Evolutionary conservation across 805 yeast genomes (phyloP).

Genomic region (Nakazawaea populi): DNA sequence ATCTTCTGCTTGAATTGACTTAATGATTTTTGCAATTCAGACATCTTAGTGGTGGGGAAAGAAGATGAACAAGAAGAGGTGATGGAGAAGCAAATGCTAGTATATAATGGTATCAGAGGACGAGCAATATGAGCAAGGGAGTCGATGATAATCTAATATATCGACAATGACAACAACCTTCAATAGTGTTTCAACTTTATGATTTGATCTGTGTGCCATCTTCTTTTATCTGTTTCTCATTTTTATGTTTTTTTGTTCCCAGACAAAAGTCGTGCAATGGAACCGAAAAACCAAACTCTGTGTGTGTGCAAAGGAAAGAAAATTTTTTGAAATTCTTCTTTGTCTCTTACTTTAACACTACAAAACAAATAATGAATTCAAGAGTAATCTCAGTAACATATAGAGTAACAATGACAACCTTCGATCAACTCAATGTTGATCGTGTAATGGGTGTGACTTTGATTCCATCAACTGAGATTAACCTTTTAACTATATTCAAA

Average conservation of each 20-base stretch:
- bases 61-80: no score
- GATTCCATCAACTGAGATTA: not conserved
- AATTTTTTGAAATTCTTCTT: not conserved
- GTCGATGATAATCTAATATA: not conserved
- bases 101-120: no score
- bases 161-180: not conserved
- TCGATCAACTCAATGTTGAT: not conserved
- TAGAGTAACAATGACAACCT: not conserved
- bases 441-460: not conserved
- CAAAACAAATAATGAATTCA: not conserved
- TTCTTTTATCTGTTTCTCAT: no score
- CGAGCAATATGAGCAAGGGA: not conserved
- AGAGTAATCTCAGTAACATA: slow-evolving; percentile 1
- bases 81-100: no score
- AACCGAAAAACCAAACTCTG: no score
- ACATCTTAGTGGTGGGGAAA: not conserved
- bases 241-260: no score
- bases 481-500: not conserved
- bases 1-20: slow-evolving; percentile 61
- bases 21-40: slow-evolving; percentile 28
- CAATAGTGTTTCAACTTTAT: no score
- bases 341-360: not conserved
- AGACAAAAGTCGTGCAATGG: no score
- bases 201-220: no score
- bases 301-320: no score